Evolutionary conservation across 257 asterid genomes (phyloP).

Genomic region (Solanum commersonii): DNA sequence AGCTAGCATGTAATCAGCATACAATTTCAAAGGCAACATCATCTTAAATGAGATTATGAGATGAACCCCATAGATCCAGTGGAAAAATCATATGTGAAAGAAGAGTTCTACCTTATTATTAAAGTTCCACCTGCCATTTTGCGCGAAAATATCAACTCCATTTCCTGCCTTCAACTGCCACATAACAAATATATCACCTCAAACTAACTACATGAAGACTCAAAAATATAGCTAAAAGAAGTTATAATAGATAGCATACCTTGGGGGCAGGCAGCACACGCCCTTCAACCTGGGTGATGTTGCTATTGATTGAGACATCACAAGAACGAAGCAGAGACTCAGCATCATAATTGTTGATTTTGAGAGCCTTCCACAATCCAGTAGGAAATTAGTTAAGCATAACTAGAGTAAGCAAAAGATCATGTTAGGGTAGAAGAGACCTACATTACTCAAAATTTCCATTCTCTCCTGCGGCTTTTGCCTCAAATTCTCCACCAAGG

Average conservation of each 20-base stretch:
- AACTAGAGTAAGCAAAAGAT: background rate
- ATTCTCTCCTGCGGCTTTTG: slow-evolving; percentile 85
- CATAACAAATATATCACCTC: background rate
- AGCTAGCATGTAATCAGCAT: background rate
- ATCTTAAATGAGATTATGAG: background rate
- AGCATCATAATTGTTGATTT: slow-evolving; percentile 58
- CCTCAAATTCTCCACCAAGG: slow-evolving; percentile 75
- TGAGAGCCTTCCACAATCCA: slow-evolving; percentile 50
- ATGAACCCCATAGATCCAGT: background rate
- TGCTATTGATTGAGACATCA: slow-evolving; percentile 48
- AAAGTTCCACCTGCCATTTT: slow-evolving; percentile 87
- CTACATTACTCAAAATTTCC: slow-evolving; percentile 51
- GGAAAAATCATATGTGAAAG: background rate
- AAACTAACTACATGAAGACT: background rate
- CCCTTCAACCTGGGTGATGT: slow-evolving; percentile 75
- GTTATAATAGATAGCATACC: slow-evolving; percentile 17
- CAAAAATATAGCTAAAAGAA: background rate
- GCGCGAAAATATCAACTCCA: slow-evolving; percentile 65
- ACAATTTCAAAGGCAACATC: background rate
- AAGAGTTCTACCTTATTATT: slow-evolving; percentile 48
- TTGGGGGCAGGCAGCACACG: slow-evolving; percentile 74
- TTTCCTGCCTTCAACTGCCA: slow-evolving; percentile 76
- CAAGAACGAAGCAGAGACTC: slow-evolving; percentile 74
- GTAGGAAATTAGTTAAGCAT: background rate
- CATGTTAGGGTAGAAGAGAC: background rate